Percentiles rank a stretch among this genome's conserved stretches.
Evolutionary conservation across 495 filamentous ascomycete genomes (phyloP).

Genomic region (Talaromyces ruber): DNA sequence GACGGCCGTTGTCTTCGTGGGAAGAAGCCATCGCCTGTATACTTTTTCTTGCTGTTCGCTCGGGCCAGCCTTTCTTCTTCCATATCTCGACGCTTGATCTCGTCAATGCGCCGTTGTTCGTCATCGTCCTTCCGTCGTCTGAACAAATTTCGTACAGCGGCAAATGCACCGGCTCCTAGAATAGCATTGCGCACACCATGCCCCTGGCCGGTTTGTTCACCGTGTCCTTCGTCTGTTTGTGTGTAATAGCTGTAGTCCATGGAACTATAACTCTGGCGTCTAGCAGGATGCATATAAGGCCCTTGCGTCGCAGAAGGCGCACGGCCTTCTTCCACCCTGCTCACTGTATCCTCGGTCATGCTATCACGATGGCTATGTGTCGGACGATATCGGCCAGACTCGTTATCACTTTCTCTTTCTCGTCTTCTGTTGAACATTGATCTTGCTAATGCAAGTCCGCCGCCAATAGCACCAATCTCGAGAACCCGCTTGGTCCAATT

Average conservation of each 20-base stretch:
- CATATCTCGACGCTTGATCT: slow-evolving; percentile 45
- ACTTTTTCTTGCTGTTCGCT: slow-evolving; percentile 42
- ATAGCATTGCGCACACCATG: slow-evolving; percentile 54
- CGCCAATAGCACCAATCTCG: slow-evolving; percentile 57
- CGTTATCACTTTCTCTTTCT: slow-evolving; percentile 46
- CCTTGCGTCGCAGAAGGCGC: slow-evolving; percentile 30
- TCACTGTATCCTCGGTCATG: slow-evolving; percentile 34
- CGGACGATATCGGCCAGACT: slow-evolving; percentile 39
- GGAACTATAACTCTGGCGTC: slow-evolving; percentile 29
- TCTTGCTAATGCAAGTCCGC: slow-evolving; percentile 56
- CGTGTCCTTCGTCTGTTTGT: slow-evolving; percentile 31
- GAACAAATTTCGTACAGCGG: slow-evolving; percentile 57
- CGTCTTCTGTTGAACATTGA: slow-evolving; percentile 53
- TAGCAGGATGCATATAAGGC: slow-evolving; percentile 29
- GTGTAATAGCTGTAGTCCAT: slow-evolving; percentile 25
- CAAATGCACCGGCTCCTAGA: slow-evolving; percentile 55
- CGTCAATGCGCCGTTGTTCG: slow-evolving; percentile 56
- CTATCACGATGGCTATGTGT: slow-evolving; percentile 34
- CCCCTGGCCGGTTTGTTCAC: slow-evolving; percentile 33
- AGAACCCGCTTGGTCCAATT: slow-evolving; percentile 59
- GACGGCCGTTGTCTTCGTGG: slow-evolving; percentile 45
- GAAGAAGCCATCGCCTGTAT: slow-evolving; percentile 54
- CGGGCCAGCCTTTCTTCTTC: slow-evolving; percentile 52
- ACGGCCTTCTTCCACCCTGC: slow-evolving; percentile 32
- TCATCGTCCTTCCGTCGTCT: slow-evolving; percentile 51